Conservation (phyloP, 148 eudicot species). For the Gaultheria prostrata region DNA sequence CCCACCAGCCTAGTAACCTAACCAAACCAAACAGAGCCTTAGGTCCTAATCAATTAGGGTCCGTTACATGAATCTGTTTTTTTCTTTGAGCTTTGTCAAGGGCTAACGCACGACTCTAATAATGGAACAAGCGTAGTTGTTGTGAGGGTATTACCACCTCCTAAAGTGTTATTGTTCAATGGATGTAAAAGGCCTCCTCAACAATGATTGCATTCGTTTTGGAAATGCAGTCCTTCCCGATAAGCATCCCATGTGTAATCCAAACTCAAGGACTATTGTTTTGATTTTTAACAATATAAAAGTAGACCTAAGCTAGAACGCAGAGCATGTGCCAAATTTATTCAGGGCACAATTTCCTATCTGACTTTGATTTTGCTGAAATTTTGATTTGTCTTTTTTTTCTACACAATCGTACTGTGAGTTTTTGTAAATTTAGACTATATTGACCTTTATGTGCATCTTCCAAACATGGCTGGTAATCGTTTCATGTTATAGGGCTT, state of each 20-base stretch:
- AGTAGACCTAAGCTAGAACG: not conserved
- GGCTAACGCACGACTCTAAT: too few relatives aligned
- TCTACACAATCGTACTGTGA: not conserved
- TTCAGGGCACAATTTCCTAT: not conserved
- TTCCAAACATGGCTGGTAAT: not conserved
- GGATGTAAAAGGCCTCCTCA: too few relatives aligned
- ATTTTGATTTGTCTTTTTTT: not conserved
- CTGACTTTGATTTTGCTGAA: not conserved
- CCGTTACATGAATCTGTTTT: too few relatives aligned
- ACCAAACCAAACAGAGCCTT: too few relatives aligned
- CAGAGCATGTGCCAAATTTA: not conserved
- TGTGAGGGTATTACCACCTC: not conserved
- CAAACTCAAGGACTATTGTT: not conserved
- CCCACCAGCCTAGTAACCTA: not conserved
- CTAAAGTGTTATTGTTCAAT: too few relatives aligned
- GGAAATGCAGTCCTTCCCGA: not conserved
- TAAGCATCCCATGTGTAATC: not conserved
- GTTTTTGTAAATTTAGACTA: not conserved
- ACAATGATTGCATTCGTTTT: not conserved
- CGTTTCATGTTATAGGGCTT: conserved; percentile 41
- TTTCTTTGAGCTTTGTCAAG: too few relatives aligned
- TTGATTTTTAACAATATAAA: not conserved
- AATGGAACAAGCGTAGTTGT: too few relatives aligned
- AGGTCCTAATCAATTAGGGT: too few relatives aligned
- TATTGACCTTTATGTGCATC: not conserved